phyloP scores from a whole-genome alignment of 164 flowering plant genomes.

The Vitis labrusca region DNA sequence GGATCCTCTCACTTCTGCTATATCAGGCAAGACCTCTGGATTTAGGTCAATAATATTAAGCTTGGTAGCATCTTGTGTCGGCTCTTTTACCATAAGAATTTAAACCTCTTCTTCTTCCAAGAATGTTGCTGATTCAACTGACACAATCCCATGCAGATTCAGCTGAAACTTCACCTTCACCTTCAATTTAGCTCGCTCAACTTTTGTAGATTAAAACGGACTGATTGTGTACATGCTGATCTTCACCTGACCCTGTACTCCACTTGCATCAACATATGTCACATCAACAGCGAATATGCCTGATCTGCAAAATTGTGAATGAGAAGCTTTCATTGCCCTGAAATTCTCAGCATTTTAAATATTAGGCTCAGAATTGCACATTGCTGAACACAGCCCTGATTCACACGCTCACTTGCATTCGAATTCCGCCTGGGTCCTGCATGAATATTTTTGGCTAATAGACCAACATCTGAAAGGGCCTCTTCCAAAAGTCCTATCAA shows the following conservation, averaged over 20 bases:
- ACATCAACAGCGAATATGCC: too few relatives aligned
- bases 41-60: conserved; percentile 54
- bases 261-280: too few relatives aligned
- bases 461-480: conserved; percentile 78
- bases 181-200: conserved; percentile 69
- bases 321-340: too few relatives aligned
- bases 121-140: conserved; percentile 80
- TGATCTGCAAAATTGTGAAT: too few relatives aligned
- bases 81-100: conserved; percentile 71
- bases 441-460: conserved; percentile 60
- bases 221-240: too few relatives aligned
- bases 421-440: conserved; percentile 17
- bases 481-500: conserved; percentile 75
- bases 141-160: conserved; percentile 82
- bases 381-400: too few relatives aligned
- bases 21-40: conserved; percentile 10
- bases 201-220: conserved; percentile 51
- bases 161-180: conserved; percentile 67
- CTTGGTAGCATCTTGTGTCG: conserved; percentile 49
- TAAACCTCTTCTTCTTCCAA: conserved; percentile 86
- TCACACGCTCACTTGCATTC: too few relatives aligned
- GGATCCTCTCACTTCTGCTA: too few relatives aligned
- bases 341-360: too few relatives aligned
- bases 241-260: too few relatives aligned
- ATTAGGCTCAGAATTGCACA: too few relatives aligned